Conservation (phyloP, 345 rosid species). For the Corchorus olitorius region DNA sequence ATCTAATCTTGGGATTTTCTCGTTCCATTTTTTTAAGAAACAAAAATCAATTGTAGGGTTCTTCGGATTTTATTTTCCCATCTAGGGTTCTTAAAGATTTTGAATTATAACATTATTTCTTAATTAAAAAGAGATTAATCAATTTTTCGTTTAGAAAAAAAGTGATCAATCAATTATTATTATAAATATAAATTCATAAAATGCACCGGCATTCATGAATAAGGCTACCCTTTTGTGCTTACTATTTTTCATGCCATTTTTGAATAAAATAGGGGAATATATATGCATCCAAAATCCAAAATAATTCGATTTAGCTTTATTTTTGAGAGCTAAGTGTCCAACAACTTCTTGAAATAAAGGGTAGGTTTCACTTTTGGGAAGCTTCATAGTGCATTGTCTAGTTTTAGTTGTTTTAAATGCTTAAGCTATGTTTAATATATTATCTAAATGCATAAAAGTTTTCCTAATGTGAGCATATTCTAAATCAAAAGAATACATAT, state of each 20-base stretch:
- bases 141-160: neutral
- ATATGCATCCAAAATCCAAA: neutral
- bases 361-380: neutral
- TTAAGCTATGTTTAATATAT: neutral
- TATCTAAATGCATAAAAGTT: neutral
- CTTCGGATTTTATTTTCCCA: too few species aligned
- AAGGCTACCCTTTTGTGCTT: neutral
- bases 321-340: neutral
- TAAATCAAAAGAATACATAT: neutral
- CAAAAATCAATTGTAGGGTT: neutral
- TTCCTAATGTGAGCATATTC: neutral
- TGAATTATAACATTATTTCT: neutral
- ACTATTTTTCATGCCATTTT: neutral
- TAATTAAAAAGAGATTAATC: neutral
- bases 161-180: neutral
- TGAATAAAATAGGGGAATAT: neutral
- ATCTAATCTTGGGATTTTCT: neutral
- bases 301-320: neutral
- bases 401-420: neutral
- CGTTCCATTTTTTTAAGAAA: neutral
- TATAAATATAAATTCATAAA: too few species aligned
- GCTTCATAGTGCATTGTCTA: neutral
- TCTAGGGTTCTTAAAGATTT: neutral
- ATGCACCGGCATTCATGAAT: conserved; percentile 7
- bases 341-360: neutral